phyloP scores from a whole-genome alignment of 2,329 filamentous ascomycete species.

The Botrytis byssoidea region DNA sequence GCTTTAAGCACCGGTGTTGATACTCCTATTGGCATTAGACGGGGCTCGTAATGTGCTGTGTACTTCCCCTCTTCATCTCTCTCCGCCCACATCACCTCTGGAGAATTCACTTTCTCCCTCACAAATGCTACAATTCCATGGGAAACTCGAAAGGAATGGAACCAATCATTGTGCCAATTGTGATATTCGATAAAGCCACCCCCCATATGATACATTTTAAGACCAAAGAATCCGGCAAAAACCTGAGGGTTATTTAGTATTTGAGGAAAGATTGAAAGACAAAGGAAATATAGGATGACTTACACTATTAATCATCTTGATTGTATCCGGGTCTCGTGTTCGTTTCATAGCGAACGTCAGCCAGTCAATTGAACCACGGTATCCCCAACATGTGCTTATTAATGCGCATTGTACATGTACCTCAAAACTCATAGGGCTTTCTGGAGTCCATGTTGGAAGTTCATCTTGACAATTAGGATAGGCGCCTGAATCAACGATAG shows the following conservation, averaged over 20 bases:
- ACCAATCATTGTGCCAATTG: slow-evolving; percentile 4
- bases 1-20: background rate
- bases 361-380: background rate
- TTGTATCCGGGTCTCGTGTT: background rate
- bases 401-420: background rate
- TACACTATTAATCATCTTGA: slow-evolving; percentile 3
- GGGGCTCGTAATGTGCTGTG: background rate
- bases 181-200: background rate
- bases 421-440: background rate
- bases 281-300: background rate
- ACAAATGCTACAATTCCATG: background rate
- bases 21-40: background rate
- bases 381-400: background rate
- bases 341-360: background rate
- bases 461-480: background rate
- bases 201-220: background rate
- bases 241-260: background rate
- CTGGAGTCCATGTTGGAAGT: background rate
- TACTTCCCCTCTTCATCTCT: background rate
- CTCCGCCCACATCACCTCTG: background rate
- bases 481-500: background rate
- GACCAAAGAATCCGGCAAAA: background rate
- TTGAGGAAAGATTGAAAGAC: background rate
- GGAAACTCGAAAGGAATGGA: background rate
- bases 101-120: background rate